phyloP scores from a whole-genome alignment of 2,329 filamentous ascomycete genomes.

The Penicillium sp. region DNA sequence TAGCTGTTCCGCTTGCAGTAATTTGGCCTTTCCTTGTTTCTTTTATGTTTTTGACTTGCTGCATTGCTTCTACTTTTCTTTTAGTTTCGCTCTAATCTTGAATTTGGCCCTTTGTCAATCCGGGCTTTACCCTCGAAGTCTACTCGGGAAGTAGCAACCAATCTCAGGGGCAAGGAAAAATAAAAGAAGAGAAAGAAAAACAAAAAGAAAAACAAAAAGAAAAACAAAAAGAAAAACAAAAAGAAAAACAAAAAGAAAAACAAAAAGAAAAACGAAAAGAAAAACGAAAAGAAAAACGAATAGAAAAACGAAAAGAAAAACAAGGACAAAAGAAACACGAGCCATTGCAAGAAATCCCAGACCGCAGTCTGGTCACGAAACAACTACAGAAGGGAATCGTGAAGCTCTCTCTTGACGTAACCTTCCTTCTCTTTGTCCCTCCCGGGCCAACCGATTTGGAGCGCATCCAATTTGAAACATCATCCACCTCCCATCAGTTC shows the following conservation, averaged over 20 bases:
- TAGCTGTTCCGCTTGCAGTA: neutral
- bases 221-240: neutral
- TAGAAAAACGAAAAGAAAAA: no score
- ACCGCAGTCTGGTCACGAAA: neutral
- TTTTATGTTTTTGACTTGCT: neutral
- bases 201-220: no score
- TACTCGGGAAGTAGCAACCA: neutral
- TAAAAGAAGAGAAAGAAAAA: neutral
- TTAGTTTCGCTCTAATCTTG: neutral
- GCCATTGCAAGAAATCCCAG: neutral
- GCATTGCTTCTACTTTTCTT: neutral
- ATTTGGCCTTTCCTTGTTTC: neutral
- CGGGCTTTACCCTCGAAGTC: neutral
- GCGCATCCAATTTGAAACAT: constrained; percentile 27
- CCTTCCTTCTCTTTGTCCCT: constrained; percentile 8
- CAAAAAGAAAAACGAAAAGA: no score
- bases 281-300: no score
- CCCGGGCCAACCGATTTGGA: constrained; percentile 20
- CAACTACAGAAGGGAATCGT: neutral
- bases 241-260: no score
- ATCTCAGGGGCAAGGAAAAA: no score
- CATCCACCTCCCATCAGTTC: constrained; percentile 17
- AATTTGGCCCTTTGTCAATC: neutral
- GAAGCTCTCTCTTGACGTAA: constrained; percentile 12
- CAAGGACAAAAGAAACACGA: neutral